Conservation (phyloP, 2,329 filamentous ascomycete genomes). For the Curvularia verruculosa region DNA sequence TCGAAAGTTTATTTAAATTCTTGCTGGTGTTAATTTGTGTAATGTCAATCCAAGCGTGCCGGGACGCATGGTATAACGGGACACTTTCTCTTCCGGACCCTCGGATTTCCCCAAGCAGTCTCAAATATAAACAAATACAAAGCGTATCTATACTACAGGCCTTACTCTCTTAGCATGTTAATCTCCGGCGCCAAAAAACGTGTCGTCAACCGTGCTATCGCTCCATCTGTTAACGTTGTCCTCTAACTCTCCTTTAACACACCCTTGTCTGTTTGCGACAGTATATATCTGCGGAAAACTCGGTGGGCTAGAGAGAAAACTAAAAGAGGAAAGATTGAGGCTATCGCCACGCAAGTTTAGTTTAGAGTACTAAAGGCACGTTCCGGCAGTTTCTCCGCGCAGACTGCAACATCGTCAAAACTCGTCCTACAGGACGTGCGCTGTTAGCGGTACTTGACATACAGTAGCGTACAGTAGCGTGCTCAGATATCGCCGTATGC, state of each 20-base stretch:
- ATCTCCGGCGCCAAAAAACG: not conserved
- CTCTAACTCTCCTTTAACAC: slow-evolving; percentile 9
- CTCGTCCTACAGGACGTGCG: not conserved
- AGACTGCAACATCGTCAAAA: not conserved
- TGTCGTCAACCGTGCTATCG: not conserved
- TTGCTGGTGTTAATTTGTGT: too few species aligned
- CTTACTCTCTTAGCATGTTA: not conserved
- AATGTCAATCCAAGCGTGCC: too few species aligned
- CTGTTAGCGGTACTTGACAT: not conserved
- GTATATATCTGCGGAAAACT: not conserved
- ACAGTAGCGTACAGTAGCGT: not conserved
- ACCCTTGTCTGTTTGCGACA: slow-evolving; percentile 15
- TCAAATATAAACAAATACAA: slow-evolving; percentile 6
- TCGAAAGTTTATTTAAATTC: too few species aligned
- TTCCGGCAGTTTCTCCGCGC: slow-evolving; percentile 1
- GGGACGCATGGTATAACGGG: too few species aligned
- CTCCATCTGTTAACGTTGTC: not conserved
- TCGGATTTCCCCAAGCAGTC: not conserved
- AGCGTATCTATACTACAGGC: slow-evolving; percentile 1
- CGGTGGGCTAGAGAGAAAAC: not conserved
- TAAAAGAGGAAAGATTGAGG: not conserved
- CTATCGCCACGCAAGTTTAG: not conserved
- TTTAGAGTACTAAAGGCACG: not conserved
- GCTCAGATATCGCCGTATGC: not conserved
- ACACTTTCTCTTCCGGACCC: not conserved